Percentiles rank a stretch among this genome's conserved stretches.
phyloP scores from a whole-genome alignment of 805 yeast species.

The Zygotorulaspora danielsina region DNA sequence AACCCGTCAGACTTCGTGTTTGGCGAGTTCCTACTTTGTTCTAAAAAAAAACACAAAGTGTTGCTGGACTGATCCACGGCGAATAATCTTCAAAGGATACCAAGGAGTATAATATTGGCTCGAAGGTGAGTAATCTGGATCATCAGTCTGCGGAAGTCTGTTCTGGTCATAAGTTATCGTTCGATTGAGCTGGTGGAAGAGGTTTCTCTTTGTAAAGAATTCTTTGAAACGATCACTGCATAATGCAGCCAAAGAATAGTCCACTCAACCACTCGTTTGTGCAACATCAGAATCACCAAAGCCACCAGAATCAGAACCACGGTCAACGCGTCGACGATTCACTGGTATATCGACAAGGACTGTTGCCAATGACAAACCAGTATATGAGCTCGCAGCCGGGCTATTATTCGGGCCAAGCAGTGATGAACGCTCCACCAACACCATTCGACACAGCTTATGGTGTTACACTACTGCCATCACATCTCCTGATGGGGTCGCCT shows the following conservation, averaged over 20 bases:
- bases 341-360: constrained; percentile 9
- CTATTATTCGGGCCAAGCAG: constrained; percentile 13
- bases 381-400: constrained; percentile 12
- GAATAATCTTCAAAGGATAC: not conserved
- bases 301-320: constrained; percentile 3
- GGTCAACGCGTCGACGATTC: constrained; percentile 1
- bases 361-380: constrained; percentile 8
- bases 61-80: not conserved
- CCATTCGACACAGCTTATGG: constrained; percentile 61
- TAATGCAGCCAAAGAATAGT: constrained; percentile 1
- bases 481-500: constrained; percentile 57
- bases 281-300: constrained; percentile 7
- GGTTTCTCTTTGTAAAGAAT: not conserved
- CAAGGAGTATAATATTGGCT: not conserved
- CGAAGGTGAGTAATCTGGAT: not conserved
- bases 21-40: not conserved
- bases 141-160: not conserved
- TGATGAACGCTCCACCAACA: constrained; percentile 40
- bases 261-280: constrained; percentile 1
- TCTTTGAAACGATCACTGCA: constrained; percentile 1
- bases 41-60: constrained; percentile 3
- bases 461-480: constrained; percentile 59
- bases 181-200: constrained; percentile 1
- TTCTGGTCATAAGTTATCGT: not conserved
- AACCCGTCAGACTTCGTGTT: not conserved